Base-by-base conservation (phyloP, 805 yeast genomes). In the Wickerhamiella qilinensis region DNA sequence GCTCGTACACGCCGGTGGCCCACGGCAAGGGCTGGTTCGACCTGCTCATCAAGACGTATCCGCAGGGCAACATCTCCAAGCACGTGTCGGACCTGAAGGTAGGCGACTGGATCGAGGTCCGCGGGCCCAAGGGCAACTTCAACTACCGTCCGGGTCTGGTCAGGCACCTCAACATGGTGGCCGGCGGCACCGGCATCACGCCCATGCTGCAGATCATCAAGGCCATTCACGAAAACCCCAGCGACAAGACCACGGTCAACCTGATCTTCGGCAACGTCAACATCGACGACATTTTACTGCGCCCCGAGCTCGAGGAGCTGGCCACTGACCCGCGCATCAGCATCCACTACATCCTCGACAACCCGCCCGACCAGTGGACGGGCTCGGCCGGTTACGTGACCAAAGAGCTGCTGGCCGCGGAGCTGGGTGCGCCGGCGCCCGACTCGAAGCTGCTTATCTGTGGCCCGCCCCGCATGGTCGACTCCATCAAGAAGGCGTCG, bases 141-240 rank as follows among this genome's bases (percentile, higher is more conserved):
- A 69, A 75, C 44, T 86, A 86, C 63, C 65, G 73, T 38, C 84
- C 93, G 49, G 82, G 81, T 61, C 75, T 78, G 75, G 75, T 71
- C 41, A 63, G 68, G 42, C 68, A 70, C 43, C 67, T 86, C 43
- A 84, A 79, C 39, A 86, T 86, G 96, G 75, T 88, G 47, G 93
- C 94, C 31, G 96, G 96, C 49, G 97, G 96, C 53, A 83, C 96
- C 29, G 96, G 96, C 38, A 77, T 86, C 45, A 83, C 95, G 7
- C 95, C 96, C 29, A 75, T 83, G 60, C 67, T 80, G 52, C 93
- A 85, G 59, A 78, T 86, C 48, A 74, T 86, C 48, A 79, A 81
- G 49, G 81, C 93, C 12, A 77, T 86, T 47, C 75, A 75, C 50
- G 62, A 65, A 41, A 74, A 86, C 56, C 88, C 93, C 19, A 62